Percentiles rank a stretch among this genome's conserved stretches.
phyloP scores from a whole-genome alignment of 192 early-diverging fungal species.

The Rhizoclosmatium globosum region DNA sequence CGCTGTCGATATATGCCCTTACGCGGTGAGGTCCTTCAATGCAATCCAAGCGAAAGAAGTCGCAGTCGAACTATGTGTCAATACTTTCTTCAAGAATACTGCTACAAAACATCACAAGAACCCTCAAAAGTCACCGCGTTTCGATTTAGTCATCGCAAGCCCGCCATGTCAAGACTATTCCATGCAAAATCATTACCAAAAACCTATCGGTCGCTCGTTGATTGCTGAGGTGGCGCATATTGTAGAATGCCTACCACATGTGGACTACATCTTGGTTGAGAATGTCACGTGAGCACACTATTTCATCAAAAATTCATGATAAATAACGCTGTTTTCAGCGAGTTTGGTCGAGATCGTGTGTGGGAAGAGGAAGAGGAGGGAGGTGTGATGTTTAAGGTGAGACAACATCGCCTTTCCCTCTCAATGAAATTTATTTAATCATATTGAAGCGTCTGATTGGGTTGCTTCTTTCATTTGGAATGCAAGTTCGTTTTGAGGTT shows the following conservation, averaged over 20 bases:
- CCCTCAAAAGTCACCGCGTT: background rate
- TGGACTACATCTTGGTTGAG: constrained; percentile 6
- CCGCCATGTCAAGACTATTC: constrained; percentile 24
- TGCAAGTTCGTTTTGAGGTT: constrained; percentile 11
- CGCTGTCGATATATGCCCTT: constrained; percentile 2
- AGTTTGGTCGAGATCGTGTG: constrained; percentile 3
- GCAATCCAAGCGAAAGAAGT: constrained; percentile 3
- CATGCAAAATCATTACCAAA: background rate
- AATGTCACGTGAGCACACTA: constrained; percentile 19
- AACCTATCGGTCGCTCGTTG: background rate
- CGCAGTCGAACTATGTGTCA: background rate
- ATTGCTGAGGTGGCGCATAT: constrained; percentile 20
- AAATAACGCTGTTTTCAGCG: background rate
- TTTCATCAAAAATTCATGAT: background rate
- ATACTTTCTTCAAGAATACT: background rate
- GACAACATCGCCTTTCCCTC: no score
- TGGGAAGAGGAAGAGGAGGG: constrained; percentile 3
- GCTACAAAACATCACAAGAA: background rate
- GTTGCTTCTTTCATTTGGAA: constrained; percentile 11
- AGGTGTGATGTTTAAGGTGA: constrained; percentile 19
- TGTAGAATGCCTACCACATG: constrained; percentile 6
- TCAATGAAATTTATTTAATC: no score
- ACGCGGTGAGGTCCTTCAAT: constrained; percentile 25
- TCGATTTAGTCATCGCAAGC: constrained; percentile 5
- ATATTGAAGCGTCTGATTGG: background rate